Evolutionary conservation across 1,284 basidiomycete genomes (phyloP).

Genomic region (Tausonia pullulans): DNA sequence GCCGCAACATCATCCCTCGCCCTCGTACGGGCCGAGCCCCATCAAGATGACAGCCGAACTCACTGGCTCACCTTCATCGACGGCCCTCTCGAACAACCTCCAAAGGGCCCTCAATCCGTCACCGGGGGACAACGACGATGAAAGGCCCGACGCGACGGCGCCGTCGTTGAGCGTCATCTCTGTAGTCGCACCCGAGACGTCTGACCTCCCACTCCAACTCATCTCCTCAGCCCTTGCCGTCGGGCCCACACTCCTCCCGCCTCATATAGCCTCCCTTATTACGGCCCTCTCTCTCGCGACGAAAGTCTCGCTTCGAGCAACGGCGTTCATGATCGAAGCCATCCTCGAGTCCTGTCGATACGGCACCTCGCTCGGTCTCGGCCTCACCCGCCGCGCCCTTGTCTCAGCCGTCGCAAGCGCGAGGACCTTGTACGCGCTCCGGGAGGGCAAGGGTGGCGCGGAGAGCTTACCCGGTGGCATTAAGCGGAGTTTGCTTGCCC

Average conservation of each 20-base stretch:
- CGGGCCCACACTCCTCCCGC: conserved; percentile 31
- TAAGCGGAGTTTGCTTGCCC: too few species aligned
- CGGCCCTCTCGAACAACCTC: too few species aligned
- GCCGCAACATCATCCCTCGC: too few species aligned
- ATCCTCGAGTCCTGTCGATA: conserved; percentile 32
- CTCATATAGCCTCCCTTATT: conserved; percentile 33
- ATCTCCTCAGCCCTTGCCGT: conserved; percentile 14
- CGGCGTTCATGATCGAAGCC: conserved; percentile 36
- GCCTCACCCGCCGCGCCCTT: conserved; percentile 32
- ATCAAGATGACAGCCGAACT: neutral
- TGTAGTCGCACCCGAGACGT: neutral
- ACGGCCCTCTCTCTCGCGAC: conserved; percentile 33
- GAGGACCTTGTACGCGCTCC: conserved; percentile 30
- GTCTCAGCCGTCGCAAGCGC: conserved; percentile 36
- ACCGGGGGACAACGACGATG: neutral
- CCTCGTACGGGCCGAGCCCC: too few species aligned
- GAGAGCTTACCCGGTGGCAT: neutral
- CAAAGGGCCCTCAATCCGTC: neutral
- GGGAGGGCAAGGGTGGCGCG: conserved; percentile 16
- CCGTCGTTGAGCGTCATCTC: neutral
- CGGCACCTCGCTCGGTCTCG: conserved; percentile 21
- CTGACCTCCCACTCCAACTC: conserved; percentile 8
- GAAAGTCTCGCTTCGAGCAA: conserved; percentile 30
- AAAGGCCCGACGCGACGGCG: neutral
- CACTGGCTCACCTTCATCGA: neutral